These are phyloP conservation scores for Chalciporus pseudorubinellus DNA, from an alignment of 768 basidiomycete genomes.

Conservation along the genomic window DNA sequence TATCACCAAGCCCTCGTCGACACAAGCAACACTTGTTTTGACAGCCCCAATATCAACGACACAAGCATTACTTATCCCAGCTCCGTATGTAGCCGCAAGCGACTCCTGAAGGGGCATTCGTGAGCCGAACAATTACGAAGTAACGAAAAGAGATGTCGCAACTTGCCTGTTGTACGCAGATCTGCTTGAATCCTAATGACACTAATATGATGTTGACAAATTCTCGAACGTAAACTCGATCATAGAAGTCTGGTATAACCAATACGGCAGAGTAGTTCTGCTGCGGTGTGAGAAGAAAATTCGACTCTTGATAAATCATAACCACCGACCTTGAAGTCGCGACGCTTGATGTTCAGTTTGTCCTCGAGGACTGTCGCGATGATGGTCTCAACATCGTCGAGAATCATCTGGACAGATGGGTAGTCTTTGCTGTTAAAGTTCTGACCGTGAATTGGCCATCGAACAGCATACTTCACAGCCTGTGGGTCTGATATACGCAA, in stretches of 20 bases:
- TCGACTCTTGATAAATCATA: neutral
- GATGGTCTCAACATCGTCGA: conserved; percentile 78
- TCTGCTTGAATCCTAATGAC: conserved; percentile 87
- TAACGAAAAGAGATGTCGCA: neutral
- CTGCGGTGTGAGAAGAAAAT: neutral
- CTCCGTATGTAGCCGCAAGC: conserved; percentile 90
- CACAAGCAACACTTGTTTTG: conserved; percentile 82
- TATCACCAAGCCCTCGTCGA: conserved; percentile 90
- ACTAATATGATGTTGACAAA: conserved; percentile 69
- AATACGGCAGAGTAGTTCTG: conserved; percentile 87
- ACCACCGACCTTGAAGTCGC: conserved; percentile 58
- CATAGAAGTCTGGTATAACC: conserved; percentile 90
- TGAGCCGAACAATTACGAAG: neutral
- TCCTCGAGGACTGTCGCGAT: conserved; percentile 60
- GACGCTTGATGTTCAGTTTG: conserved; percentile 49
- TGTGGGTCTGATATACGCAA: conserved; percentile 68
- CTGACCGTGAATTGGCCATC: conserved; percentile 80
- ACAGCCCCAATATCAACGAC: conserved; percentile 93
- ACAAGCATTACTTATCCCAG: conserved; percentile 92
- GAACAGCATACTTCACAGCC: conserved; percentile 63
- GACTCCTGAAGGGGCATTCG: conserved; percentile 60
- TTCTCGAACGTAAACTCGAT: conserved; percentile 78
- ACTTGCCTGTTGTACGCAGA: conserved; percentile 84
- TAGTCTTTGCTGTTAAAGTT: conserved; percentile 85
- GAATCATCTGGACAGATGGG: conserved; percentile 58